A percentile compares a stretch with the other conserved stretches of the same genome.
Evolutionary conservation across 805 yeast genomes (phyloP).

Genomic region (Pichia rugopelliculosa): DNA sequence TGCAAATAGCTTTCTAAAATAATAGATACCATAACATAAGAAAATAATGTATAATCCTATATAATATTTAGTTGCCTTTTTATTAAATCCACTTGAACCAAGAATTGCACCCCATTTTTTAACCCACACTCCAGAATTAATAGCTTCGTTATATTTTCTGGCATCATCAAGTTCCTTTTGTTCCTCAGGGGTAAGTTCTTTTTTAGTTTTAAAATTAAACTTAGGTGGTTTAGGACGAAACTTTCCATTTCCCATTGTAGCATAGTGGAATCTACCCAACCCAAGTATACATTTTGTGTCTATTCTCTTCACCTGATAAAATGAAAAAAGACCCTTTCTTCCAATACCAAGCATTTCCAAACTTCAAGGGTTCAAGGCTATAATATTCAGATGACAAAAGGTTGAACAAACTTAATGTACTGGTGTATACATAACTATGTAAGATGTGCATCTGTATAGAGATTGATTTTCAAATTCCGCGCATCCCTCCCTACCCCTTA

Average conservation of each 20-base stretch:
- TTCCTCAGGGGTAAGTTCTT: constrained; percentile 24
- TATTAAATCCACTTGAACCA: constrained; percentile 50
- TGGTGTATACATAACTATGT: no score
- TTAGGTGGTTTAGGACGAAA: constrained; percentile 17
- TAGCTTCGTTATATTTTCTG: constrained; percentile 26
- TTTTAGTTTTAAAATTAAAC: constrained; percentile 24
- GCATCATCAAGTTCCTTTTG: constrained; percentile 24
- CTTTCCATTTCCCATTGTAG: not conserved
- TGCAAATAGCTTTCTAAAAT: constrained; percentile 57
- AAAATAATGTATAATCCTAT: constrained; percentile 52
- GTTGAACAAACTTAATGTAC: no score
- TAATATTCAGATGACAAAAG: no score
- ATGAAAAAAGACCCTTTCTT: not conserved
- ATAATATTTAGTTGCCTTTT: constrained; percentile 55
- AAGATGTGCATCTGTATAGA: no score
- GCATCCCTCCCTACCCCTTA: no score
- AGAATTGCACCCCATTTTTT: constrained; percentile 47
- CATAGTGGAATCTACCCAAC: not conserved
- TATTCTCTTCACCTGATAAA: not conserved
- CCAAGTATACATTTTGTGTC: not conserved
- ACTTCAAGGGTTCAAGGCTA: no score
- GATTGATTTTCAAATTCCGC: no score
- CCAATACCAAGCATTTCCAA: not conserved
- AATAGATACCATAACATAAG: constrained; percentile 51
- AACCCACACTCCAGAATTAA: constrained; percentile 28